Conservation (phyloP, 495 filamentous ascomycete species). For the Xylaria palmicola region DNA sequence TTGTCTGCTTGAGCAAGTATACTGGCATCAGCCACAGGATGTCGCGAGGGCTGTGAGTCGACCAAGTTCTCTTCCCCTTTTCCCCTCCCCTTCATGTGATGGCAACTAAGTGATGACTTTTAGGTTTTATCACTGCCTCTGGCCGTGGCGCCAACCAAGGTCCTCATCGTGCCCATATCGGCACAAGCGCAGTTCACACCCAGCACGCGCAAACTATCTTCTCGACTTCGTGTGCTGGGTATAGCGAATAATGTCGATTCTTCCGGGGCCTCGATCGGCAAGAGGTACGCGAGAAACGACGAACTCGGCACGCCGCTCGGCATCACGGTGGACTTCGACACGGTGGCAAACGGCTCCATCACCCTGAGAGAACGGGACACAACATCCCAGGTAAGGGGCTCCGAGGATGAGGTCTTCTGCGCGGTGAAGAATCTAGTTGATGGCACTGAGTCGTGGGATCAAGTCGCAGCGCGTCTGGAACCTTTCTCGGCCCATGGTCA, state of each 20-base stretch:
- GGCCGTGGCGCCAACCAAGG: constrained; percentile 65
- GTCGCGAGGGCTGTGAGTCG: constrained; percentile 62
- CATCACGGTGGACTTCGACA: constrained; percentile 70
- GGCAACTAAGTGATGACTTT: constrained; percentile 1
- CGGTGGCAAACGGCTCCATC: constrained; percentile 63
- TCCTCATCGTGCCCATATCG: constrained; percentile 66
- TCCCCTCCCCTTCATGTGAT: background rate
- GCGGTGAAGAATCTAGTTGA: constrained; percentile 61
- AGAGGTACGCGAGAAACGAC: constrained; percentile 65
- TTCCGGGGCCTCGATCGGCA: constrained; percentile 67
- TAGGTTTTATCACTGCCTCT: constrained; percentile 69
- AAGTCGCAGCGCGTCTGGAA: constrained; percentile 59
- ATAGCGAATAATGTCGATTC: constrained; percentile 65
- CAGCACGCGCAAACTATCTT: constrained; percentile 49
- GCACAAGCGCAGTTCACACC: constrained; percentile 58
- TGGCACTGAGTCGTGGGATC: constrained; percentile 64
- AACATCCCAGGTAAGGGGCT: constrained; percentile 65
- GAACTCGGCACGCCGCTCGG: constrained; percentile 67
- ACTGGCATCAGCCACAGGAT: constrained; percentile 68
- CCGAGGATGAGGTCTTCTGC: constrained; percentile 63
- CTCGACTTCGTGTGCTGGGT: constrained; percentile 56
- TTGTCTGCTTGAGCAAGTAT: constrained; percentile 74
- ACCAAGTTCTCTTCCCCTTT: background rate
- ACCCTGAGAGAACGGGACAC: constrained; percentile 68
- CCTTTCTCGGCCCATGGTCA: constrained; percentile 60